phyloP scores from a whole-genome alignment of 805 yeast genomes.

The Lachancea waltii region DNA sequence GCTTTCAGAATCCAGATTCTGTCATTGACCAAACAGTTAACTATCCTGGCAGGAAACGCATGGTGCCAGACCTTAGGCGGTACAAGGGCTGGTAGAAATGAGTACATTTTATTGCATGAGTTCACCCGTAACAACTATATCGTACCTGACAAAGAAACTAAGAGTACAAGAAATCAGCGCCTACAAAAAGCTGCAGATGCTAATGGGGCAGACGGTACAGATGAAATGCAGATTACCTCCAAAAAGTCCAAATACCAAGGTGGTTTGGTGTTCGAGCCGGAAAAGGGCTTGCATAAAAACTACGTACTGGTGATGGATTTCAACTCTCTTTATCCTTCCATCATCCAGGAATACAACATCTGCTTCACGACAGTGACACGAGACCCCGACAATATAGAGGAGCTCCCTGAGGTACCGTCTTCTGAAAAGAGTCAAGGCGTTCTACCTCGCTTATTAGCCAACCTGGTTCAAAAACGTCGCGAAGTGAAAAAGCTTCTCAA shows the following conservation, averaged over 20 bases:
- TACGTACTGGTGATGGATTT: constrained; percentile 94
- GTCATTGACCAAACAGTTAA: constrained; percentile 83
- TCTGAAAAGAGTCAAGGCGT: constrained; percentile 63
- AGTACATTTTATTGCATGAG: constrained; percentile 86
- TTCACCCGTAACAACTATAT: constrained; percentile 72
- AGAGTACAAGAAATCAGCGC: constrained; percentile 33
- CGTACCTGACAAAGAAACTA: constrained; percentile 76
- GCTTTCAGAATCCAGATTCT: constrained; percentile 80
- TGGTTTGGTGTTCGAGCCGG: constrained; percentile 96
- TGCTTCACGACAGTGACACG: constrained; percentile 94
- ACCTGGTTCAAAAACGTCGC: constrained; percentile 83
- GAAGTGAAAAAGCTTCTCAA: constrained; percentile 85
- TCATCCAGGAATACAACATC: constrained; percentile 93
- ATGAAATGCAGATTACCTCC: constrained; percentile 40
- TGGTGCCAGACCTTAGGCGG: constrained; percentile 95
- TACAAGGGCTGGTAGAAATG: constrained; percentile 94
- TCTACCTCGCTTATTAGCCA: constrained; percentile 74
- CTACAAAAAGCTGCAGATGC: constrained; percentile 22
- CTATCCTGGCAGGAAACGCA: constrained; percentile 92
- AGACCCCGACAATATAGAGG: constrained; percentile 47
- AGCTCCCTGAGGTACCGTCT: constrained; percentile 64
- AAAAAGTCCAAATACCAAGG: constrained; percentile 78
- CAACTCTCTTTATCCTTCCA: constrained; percentile 94
- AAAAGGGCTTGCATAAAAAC: constrained; percentile 85
- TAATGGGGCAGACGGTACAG: constrained; percentile 28